phyloP scores from a whole-genome alignment of 257 asterid genomes.

The Penstemon davidsonii region DNA sequence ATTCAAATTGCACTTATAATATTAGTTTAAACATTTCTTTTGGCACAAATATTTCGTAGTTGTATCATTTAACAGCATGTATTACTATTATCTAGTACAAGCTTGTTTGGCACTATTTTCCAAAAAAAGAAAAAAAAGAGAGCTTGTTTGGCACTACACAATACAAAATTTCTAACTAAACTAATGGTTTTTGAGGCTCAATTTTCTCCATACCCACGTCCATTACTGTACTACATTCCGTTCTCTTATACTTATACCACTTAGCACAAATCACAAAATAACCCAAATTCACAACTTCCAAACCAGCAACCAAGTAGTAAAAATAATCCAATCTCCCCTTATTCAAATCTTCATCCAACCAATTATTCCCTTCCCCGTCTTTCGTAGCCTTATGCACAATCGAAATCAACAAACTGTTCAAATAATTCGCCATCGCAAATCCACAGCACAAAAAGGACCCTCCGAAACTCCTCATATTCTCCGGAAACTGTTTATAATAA shows the following conservation, averaged over 20 bases:
- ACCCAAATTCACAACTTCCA: slow-evolving; percentile 40
- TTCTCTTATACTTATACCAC: slow-evolving; percentile 42
- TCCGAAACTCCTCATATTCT: slow-evolving; percentile 55
- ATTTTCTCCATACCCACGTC: slow-evolving; percentile 43
- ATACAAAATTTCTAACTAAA: neutral
- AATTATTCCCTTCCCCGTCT: slow-evolving; percentile 24
- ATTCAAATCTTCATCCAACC: slow-evolving; percentile 52
- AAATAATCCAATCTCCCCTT: slow-evolving; percentile 51
- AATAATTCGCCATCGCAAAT: slow-evolving; percentile 35
- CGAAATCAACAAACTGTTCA: slow-evolving; percentile 42
- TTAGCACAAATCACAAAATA: slow-evolving; percentile 43
- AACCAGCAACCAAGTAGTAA: slow-evolving; percentile 44
- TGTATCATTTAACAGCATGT: too few relatives aligned
- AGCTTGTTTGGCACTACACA: too few relatives aligned
- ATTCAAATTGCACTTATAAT: too few relatives aligned
- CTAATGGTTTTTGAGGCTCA: slow-evolving; percentile 25
- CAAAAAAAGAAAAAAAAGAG: too few relatives aligned
- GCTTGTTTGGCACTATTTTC: too few relatives aligned
- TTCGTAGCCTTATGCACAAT: slow-evolving; percentile 29
- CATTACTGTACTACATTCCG: neutral
- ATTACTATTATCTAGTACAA: too few relatives aligned
- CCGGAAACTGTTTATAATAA: slow-evolving; percentile 53
- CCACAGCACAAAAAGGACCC: slow-evolving; percentile 42
- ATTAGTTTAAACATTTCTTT: too few relatives aligned
- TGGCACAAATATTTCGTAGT: too few relatives aligned